Evolutionary conservation across 78 protist genomes (phyloP).

Genomic region (Cavenderia fasciculata): DNA sequence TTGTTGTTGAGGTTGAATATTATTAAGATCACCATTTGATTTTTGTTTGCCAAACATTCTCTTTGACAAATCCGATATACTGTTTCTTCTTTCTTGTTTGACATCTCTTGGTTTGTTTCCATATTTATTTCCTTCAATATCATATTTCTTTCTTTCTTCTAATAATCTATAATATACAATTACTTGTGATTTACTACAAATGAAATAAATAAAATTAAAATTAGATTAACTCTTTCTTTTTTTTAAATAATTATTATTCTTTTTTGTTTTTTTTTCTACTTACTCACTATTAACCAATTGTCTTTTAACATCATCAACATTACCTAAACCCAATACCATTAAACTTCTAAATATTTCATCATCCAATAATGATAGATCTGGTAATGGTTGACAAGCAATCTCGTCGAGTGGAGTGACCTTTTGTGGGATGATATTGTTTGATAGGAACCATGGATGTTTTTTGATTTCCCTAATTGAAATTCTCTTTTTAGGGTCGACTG

Average conservation of each 20-base stretch:
- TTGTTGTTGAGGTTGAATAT: no score
- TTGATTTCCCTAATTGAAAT: constrained; percentile 83
- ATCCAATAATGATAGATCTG: constrained; percentile 30
- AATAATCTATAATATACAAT: constrained; percentile 68
- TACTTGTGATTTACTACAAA: constrained; percentile 28
- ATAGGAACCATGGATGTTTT: constrained; percentile 85
- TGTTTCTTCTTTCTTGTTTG: constrained; percentile 65
- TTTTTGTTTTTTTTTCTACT: neutral
- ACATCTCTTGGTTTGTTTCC: constrained; percentile 10
- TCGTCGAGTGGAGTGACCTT: constrained; percentile 35
- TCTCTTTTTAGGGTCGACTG: constrained; percentile 85
- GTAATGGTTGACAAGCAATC: constrained; percentile 36
- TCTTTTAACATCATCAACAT: constrained; percentile 54
- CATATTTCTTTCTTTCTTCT: constrained; percentile 75
- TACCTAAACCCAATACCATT: constrained; percentile 71
- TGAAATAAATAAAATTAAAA: neutral
- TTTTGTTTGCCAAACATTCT: constrained; percentile 33
- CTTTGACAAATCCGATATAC: constrained; percentile 43
- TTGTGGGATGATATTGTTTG: constrained; percentile 36
- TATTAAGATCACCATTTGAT: neutral
- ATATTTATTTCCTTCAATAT: constrained; percentile 58
- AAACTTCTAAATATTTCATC: constrained; percentile 69
- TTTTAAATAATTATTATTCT: no score
- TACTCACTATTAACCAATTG: constrained; percentile 36
- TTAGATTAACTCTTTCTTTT: no score